These are phyloP conservation scores for Suhomyces guaymorum DNA, from an alignment of 1,139 yeast genomes.

Conservation along the genomic window DNA sequence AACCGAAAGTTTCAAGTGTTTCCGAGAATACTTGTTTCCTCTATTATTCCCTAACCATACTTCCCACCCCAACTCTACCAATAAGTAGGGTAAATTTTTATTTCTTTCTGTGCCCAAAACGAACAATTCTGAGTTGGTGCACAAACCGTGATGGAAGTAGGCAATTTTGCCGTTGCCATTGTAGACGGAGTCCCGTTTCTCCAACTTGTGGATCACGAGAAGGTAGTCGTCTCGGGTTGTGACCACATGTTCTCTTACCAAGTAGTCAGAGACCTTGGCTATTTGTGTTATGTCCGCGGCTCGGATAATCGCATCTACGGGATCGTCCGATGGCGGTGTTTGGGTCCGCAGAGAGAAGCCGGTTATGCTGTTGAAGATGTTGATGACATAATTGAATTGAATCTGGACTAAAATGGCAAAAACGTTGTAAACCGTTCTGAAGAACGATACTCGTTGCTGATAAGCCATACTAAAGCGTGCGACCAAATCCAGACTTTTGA, in stretches of 20 bases:
- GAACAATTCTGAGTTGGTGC: constrained; percentile 49
- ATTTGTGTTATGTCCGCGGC: constrained; percentile 64
- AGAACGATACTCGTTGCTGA: constrained; percentile 4
- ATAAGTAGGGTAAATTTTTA: constrained; percentile 33
- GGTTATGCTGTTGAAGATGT: constrained; percentile 1
- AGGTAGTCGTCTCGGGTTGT: constrained; percentile 48
- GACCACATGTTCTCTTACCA: constrained; percentile 71
- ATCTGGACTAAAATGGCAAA: constrained; percentile 8
- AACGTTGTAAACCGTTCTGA: constrained; percentile 10
- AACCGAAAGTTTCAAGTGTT: constrained; percentile 38
- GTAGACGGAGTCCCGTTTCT: constrained; percentile 9
- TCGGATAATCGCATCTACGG: constrained; percentile 15
- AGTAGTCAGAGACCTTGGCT: constrained; percentile 61
- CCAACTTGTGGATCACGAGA: constrained; percentile 40
- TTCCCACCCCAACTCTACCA: constrained; percentile 36
- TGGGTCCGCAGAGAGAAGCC: background rate
- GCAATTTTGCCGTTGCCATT: constrained; percentile 25
- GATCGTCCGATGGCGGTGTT: background rate
- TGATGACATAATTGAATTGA: constrained; percentile 5
- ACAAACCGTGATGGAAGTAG: constrained; percentile 50
- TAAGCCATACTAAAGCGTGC: constrained; percentile 9
- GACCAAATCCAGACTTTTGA: too few relatives aligned
- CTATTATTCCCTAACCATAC: constrained; percentile 42
- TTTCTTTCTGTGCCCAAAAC: constrained; percentile 38
- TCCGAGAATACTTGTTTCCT: constrained; percentile 43